Evolutionary conservation across 306 rosid species (phyloP), one percentile per base, ranked within the genome.

Genomic region (Alnus glutinosa): DNA sequence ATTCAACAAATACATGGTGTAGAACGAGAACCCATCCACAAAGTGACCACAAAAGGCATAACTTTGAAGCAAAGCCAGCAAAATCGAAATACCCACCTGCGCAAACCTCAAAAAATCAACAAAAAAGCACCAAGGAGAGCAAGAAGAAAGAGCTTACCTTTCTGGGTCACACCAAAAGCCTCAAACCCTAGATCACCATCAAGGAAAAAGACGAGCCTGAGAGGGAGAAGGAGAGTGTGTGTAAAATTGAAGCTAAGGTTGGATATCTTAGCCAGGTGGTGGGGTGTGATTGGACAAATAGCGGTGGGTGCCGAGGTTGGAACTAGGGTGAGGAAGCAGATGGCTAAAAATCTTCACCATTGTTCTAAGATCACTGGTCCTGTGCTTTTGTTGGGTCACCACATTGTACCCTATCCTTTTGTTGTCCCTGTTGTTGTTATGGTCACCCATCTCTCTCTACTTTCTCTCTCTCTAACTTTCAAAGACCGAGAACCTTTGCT

Each of bases 191-290:
- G 70, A 32, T 9, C 49, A 32, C 9, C n/a, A 32, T 55, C 67
- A 23, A 73, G 19, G 44, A 72, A 73, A 76, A 15, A 42, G 34
- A 2, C 0, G 7, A 18, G 14, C 15, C 52, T 9, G 15, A 68
- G 51, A 11, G 46, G 47, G 72, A 39, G 51, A 5, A 28, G 2
- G 57, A 18, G 55, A 46, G 30, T 47, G 71, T 15, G 66, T 9
- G 70, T 36, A 14, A 5, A 64, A 64, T 37, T 34, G 11, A 64
- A 64, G 15, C 8, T 10, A 64, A 64, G 28, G 72, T 9, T 48
- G 52, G 84, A 57, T 57, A 16, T 7, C 36, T 68, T 11, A 75
- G 72, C 73, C 71, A 74, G 51, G 74, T 61, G 58, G 75, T 34
- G 71, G 1, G 42, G 23, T 6, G 78, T 55, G 75, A 71, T 52